phyloP scores from a whole-genome alignment of 306 rosid species.

The Elaeagnus macrophylla region DNA sequence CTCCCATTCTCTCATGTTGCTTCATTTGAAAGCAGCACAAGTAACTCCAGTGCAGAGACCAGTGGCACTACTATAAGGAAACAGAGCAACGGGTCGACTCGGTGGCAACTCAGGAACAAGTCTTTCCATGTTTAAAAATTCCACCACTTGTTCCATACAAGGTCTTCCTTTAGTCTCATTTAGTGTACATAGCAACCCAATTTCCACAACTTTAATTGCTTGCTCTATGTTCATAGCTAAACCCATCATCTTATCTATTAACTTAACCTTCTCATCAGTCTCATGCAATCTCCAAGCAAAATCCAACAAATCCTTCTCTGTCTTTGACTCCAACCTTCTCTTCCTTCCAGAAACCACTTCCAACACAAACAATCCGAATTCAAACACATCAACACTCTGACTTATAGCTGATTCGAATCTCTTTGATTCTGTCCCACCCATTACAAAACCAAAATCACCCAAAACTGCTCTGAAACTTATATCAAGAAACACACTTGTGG shows the following conservation, averaged over 20 bases:
- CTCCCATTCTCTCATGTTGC: too few relatives aligned
- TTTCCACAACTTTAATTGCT: constrained; percentile 45
- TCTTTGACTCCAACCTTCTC: neutral
- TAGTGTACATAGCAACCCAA: constrained; percentile 66
- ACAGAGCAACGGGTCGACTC: constrained; percentile 58
- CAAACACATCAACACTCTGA: neutral
- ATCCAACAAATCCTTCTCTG: neutral
- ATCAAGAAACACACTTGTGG: constrained; percentile 5
- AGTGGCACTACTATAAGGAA: constrained; percentile 57
- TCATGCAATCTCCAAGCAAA: constrained; percentile 21
- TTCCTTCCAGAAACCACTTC: constrained; percentile 5
- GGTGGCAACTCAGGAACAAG: constrained; percentile 55
- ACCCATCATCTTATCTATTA: constrained; percentile 63
- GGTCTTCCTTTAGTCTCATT: constrained; percentile 68
- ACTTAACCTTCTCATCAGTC: neutral
- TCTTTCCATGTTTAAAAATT: constrained; percentile 39
- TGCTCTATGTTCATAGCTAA: constrained; percentile 50
- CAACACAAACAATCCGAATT: neutral
- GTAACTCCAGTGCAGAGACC: constrained; percentile 62
- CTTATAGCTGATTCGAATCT: too few relatives aligned
- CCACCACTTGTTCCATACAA: constrained; percentile 59
- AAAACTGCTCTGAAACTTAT: neutral
- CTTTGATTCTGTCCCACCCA: neutral
- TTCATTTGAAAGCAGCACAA: constrained; percentile 44
- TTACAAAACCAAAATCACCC: constrained; percentile 1